These are phyloP conservation scores for Lentinula boryana DNA, from an alignment of 768 basidiomycete genomes.

Conservation along the genomic window DNA sequence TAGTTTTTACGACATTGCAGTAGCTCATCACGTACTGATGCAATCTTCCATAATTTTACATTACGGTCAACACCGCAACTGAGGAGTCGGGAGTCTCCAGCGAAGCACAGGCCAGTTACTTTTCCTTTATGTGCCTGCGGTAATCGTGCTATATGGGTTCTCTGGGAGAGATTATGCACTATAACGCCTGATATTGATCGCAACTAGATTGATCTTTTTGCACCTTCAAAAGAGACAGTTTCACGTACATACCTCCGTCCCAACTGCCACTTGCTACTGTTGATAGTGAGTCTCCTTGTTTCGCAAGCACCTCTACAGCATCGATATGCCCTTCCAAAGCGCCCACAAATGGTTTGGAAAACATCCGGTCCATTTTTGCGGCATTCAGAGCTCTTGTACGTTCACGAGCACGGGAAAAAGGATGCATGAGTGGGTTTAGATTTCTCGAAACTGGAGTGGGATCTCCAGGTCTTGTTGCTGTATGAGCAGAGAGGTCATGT, in stretches of 20 bases:
- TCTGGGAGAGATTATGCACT: conserved; percentile 70
- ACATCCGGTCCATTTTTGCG: conserved; percentile 94
- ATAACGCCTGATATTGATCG: conserved; percentile 56
- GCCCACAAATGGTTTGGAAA: conserved; percentile 94
- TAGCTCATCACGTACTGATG: conserved; percentile 23
- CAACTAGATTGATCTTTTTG: neutral
- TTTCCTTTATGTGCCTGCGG: conserved; percentile 80
- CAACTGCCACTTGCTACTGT: conserved; percentile 89
- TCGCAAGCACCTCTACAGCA: conserved; percentile 82
- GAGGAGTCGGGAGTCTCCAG: conserved; percentile 53
- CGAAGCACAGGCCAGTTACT: conserved; percentile 76
- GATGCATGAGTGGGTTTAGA: conserved; percentile 92
- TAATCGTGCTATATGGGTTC: conserved; percentile 48
- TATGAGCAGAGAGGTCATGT: conserved; percentile 70
- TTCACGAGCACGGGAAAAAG: conserved; percentile 89
- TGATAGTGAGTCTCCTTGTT: conserved; percentile 66
- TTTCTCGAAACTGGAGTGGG: conserved; percentile 88
- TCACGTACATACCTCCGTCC: conserved; percentile 75
- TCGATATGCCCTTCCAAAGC: conserved; percentile 90
- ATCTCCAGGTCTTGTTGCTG: conserved; percentile 73
- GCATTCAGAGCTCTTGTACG: conserved; percentile 92
- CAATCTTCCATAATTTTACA: conserved; percentile 73
- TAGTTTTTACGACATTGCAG: neutral
- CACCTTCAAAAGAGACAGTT: neutral
- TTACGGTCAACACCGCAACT: conserved; percentile 82